A percentile compares a stretch with the other conserved stretches of the same genome.
Conservation (phyloP, 176 grass and related monocot genomes). For the Dactylis glomerata region DNA sequence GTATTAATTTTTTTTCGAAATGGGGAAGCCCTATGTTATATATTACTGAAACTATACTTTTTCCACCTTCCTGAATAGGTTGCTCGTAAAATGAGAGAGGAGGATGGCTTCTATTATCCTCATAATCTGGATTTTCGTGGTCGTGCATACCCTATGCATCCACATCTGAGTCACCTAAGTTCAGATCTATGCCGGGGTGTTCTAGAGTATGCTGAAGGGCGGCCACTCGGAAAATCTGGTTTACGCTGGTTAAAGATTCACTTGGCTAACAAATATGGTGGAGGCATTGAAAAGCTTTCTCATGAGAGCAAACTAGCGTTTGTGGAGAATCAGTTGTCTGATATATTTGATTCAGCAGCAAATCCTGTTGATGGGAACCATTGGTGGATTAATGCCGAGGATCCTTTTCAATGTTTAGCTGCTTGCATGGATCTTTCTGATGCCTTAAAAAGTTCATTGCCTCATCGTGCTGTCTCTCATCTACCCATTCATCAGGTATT, state of each 20-base stretch:
- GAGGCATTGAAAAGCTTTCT: conserved; percentile 78
- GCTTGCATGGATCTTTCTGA: conserved; percentile 81
- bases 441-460: conserved; percentile 67
- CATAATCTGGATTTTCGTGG: conserved; percentile 95
- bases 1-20: too few relatives aligned
- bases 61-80: conserved; percentile 60
- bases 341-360: conserved; percentile 87
- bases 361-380: conserved; percentile 69
- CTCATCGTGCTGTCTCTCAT: conserved; percentile 59
- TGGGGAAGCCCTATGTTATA: too few relatives aligned
- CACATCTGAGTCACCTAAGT: conserved; percentile 88
- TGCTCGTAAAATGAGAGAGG: conserved; percentile 84
- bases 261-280: conserved; percentile 93
- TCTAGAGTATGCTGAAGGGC: conserved; percentile 86
- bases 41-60: conserved; percentile 15
- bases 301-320: conserved; percentile 68
- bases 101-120: conserved; percentile 95
- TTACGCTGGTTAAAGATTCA: conserved; percentile 93
- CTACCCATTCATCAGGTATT: conserved; percentile 96
- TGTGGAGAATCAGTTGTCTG: conserved; percentile 70
- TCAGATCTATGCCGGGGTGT: conserved; percentile 93
- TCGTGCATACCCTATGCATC: conserved; percentile 92
- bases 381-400: conserved; percentile 93
- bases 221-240: conserved; percentile 77
- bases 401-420: conserved; percentile 96